Percentiles rank a stretch among this genome's conserved stretches.
Conservation (phyloP, 305 asterid species). For the Nicotiana rustica region DNA sequence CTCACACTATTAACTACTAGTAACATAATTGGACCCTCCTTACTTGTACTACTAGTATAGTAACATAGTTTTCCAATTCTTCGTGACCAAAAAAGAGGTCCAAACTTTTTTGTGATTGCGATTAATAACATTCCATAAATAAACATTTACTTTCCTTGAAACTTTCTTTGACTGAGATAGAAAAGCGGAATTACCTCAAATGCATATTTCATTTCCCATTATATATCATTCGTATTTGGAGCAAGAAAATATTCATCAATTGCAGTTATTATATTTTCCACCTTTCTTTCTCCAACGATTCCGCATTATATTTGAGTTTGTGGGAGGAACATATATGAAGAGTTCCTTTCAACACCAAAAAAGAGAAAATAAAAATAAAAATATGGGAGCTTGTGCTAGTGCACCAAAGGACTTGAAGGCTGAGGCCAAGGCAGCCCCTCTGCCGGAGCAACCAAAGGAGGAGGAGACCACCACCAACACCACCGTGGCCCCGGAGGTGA, state of each 20-base stretch:
- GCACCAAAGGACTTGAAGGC: slow-evolving; percentile 57
- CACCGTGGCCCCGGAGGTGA: slow-evolving; percentile 17
- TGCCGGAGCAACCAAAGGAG: slow-evolving; percentile 49
- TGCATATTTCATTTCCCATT: neutral
- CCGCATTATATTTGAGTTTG: neutral
- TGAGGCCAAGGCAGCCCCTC: slow-evolving; percentile 45
- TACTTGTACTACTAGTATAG: no score
- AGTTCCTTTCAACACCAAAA: slow-evolving; percentile 27
- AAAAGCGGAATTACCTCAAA: slow-evolving; percentile 36
- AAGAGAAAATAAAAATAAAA: neutral
- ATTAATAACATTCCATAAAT: slow-evolving; percentile 15
- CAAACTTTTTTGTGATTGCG: neutral
- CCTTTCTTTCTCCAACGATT: slow-evolving; percentile 36
- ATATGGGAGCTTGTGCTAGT: slow-evolving; percentile 71
- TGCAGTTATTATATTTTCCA: neutral
- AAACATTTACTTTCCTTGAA: slow-evolving; percentile 39
- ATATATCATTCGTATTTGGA: slow-evolving; percentile 32
- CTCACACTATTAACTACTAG: no score
- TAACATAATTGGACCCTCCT: no score
- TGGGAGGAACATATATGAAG: slow-evolving; percentile 27
- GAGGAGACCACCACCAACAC: slow-evolving; percentile 47
- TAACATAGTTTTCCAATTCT: neutral
- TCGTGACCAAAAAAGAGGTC: neutral
- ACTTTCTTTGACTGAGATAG: slow-evolving; percentile 32
- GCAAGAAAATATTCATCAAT: neutral